Percentiles rank a stretch among this genome's conserved stretches.
Conservation (phyloP, 2,329 filamentous ascomycete species). For the Fusarium citri region DNA sequence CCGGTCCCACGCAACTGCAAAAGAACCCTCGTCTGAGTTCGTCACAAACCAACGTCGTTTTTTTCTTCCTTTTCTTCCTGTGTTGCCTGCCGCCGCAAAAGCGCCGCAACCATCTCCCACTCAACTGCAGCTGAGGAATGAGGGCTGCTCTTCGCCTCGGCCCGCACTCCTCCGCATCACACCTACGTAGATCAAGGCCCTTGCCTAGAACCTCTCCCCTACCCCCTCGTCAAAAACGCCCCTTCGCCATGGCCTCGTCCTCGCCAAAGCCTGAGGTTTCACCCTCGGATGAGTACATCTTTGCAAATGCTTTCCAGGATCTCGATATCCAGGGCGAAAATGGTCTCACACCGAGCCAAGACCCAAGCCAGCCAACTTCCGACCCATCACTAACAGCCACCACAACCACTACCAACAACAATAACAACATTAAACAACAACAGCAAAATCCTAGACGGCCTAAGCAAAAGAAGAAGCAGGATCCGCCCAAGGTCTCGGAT, state of each 20-base stretch:
- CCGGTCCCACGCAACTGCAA: constrained; percentile 2
- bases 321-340: constrained; percentile 33
- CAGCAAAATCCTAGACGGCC: constrained; percentile 22
- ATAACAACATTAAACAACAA: constrained; percentile 14
- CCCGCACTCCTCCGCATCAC: constrained; percentile 36
- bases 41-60: constrained; percentile 1
- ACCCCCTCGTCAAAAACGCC: constrained; percentile 21
- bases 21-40: not conserved
- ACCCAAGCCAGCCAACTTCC: constrained; percentile 23
- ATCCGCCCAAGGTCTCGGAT: constrained; percentile 36
- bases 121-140: constrained; percentile 39
- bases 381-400: constrained; percentile 17
- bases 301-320: constrained; percentile 33
- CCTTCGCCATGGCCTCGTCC: constrained; percentile 37
- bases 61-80: not conserved
- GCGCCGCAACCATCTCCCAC: constrained; percentile 11
- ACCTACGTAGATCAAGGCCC: constrained; percentile 33
- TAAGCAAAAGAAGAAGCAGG: constrained; percentile 35
- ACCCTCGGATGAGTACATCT: constrained; percentile 25
- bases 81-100: constrained; percentile 18
- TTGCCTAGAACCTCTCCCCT: constrained; percentile 28
- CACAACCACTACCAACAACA: constrained; percentile 1
- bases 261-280: constrained; percentile 17
- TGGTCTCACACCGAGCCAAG: constrained; percentile 10
- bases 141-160: constrained; percentile 43